Evolutionary conservation across 2,329 filamentous ascomycete species (phyloP), one percentile per base, ranked within the genome.

Genomic region (Alternaria conjuncta): DNA sequence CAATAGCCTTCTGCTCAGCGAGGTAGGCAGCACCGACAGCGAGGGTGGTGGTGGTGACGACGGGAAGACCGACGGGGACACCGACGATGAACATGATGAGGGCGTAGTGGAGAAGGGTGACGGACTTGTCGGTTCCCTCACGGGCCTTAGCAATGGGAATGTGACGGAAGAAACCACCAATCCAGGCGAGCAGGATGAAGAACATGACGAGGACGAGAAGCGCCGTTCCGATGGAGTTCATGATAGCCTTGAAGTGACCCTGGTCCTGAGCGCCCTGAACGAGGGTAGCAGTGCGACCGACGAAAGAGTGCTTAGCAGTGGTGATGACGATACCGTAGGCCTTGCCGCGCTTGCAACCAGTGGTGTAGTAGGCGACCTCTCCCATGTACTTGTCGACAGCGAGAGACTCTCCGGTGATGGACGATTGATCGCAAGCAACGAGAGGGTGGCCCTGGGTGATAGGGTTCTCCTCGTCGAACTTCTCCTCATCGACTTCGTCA

Each of bases 301-400:
- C 90, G 84, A 93, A 93, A 63, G 90, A 93, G 82, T 87, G 86
- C 78, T 86, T 88, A 60, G 91, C 91, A 66, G 89, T 88, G 69
- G 89, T 87, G 63, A 87, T 86, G 75, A 89, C 86, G 67, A 93
- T 85, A 75, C 85, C 89, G 80, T 90, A 93, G 64, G 89, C 88
- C 83, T 92, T 92, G 76, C 91, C 90, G 78, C 91, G 90, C 87
- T 93, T 93, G 86, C 91, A 93, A 74, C 91, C 90, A 68, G 91
- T 93, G 66, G 91, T 93, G 84, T 93, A 93, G 86, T 92, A 93
- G 77, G 90, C 86, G 66, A 86, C 84, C 75, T 93, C 91, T 66
- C 90, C 89, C 88, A 93, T 91, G 84, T 91, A 92, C 83, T 91
- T 91, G 82, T 91, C 89, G 67, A 93, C 91, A 70, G 91, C 91